Evolutionary conservation across 2,329 filamentous ascomycete species (phyloP), one percentile per base, ranked within the genome.

Genomic region (Cytospora piceae): DNA sequence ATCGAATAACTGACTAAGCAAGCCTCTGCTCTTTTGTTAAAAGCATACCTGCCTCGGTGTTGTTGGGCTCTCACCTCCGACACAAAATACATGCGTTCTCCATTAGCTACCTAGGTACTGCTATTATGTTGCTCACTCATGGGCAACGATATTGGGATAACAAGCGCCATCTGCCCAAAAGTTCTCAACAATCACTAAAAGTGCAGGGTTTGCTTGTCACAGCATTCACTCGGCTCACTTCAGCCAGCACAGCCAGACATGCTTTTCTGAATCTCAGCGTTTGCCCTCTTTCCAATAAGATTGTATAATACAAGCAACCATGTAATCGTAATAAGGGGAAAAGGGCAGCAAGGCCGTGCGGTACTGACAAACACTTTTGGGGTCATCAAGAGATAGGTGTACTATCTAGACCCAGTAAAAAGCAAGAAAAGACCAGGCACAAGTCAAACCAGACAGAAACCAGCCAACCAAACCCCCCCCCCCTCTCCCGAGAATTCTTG

Each of bases 311-410:
- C 60, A 62, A 5, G 37, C 52, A 49, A 31, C 22, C 52, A 34
- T 62, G 52, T 39, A 32, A 49, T 56, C 37, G 37, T 62, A 42
- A 62, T 17, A 56, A 56, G 37, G 52, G 15, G 49, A 56, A 42
- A 42, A 42, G 22, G 53, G 56, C 22, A 31, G 22, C 24, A 39
- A 31, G 29, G 53, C 49, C 53, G 15, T 27, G 53, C 57, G 32
- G 53, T 63, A 54, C 29, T 24, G n/a, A 12, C n/a, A 49, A 12
- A 12, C 8, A 24, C 20, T 11, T 24, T 49, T 20, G 20, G 46
- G 53, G 53, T 57, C 31, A 12, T 57, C 31, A 57, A 37, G 37
- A n/a, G 53, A 63, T 24, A n/a, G 53, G 57, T 20, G 51, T 52
- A 63, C 34, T 57, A 63, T 63, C 53, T 22, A 39, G 61, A 57